Percentiles rank a stretch among this genome's conserved stretches.
Conservation (phyloP, 2,329 filamentous ascomycete genomes). For the Aspergillus unguis region DNA sequence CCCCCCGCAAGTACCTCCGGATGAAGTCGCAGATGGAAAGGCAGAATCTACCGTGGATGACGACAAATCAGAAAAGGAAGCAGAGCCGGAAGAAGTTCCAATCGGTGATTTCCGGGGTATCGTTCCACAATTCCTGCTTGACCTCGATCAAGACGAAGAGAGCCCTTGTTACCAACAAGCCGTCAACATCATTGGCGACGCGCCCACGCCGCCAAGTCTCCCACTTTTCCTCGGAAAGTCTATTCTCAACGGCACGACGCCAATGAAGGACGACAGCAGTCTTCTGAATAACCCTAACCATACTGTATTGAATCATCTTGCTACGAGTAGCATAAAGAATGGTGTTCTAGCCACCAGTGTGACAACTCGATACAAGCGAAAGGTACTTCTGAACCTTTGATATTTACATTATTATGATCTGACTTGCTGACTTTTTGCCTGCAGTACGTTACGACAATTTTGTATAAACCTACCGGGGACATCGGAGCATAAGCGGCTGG, state of each 20-base stretch:
- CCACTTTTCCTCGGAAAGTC: slow-evolving; percentile 92
- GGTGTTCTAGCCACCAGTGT: slow-evolving; percentile 92
- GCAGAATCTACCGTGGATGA: slow-evolving; percentile 38
- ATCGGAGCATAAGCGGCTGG: slow-evolving; percentile 29
- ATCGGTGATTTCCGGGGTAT: slow-evolving; percentile 63
- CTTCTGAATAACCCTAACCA: slow-evolving; percentile 97
- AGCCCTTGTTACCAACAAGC: slow-evolving; percentile 71
- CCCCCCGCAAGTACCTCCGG: slow-evolving; percentile 43
- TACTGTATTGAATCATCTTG: slow-evolving; percentile 91
- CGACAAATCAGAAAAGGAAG: slow-evolving; percentile 43
- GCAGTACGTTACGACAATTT: slow-evolving; percentile 94
- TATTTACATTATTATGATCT: background rate
- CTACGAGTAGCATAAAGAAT: slow-evolving; percentile 97
- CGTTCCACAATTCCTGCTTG: slow-evolving; percentile 79
- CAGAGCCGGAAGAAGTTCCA: slow-evolving; percentile 58
- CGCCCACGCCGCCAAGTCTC: slow-evolving; percentile 78
- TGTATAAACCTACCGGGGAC: slow-evolving; percentile 80
- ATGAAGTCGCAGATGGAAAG: slow-evolving; percentile 29
- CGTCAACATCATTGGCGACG: slow-evolving; percentile 68
- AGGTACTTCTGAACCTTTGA: slow-evolving; percentile 43
- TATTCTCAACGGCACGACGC: slow-evolving; percentile 84
- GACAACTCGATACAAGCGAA: slow-evolving; percentile 95
- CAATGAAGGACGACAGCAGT: slow-evolving; percentile 97
- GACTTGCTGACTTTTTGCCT: slow-evolving; percentile 19
- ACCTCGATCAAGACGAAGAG: slow-evolving; percentile 80